phyloP scores from a whole-genome alignment of 768 basidiomycete species.

The Dendrothele bispora region DNA sequence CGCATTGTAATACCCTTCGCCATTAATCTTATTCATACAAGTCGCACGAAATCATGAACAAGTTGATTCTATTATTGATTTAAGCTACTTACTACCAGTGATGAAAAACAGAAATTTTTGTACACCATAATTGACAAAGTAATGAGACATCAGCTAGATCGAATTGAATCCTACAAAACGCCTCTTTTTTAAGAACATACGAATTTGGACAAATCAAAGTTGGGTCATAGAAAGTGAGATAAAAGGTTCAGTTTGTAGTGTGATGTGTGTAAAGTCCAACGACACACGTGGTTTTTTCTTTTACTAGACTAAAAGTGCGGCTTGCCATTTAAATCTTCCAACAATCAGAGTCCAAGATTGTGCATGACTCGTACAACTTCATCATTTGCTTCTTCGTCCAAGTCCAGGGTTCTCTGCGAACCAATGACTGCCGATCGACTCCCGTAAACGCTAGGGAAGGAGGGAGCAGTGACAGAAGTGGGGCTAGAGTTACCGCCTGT shows the following conservation, averaged over 20 bases:
- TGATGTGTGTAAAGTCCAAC: no score
- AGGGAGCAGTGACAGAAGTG: constrained; percentile 74
- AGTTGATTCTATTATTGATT: constrained; percentile 3
- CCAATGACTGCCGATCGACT: constrained; percentile 44
- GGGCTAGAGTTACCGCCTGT: constrained; percentile 80
- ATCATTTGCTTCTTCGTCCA: constrained; percentile 50
- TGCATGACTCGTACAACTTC: constrained; percentile 80
- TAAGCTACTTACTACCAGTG: constrained; percentile 2
- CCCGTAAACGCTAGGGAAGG: constrained; percentile 84
- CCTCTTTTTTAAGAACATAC: no score
- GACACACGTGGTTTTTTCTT: no score
- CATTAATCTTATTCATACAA: background rate
- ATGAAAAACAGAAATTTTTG: constrained; percentile 1
- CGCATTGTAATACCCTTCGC: constrained; percentile 33
- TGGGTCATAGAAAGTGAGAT: no score
- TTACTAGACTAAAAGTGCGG: no score
- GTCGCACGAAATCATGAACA: background rate
- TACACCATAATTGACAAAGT: constrained; percentile 7
- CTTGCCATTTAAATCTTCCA: constrained; percentile 12
- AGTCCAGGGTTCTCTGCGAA: constrained; percentile 37
- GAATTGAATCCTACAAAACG: constrained; percentile 3
- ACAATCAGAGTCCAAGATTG: constrained; percentile 61
- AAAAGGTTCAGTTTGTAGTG: no score
- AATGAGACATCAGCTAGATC: constrained; percentile 4
- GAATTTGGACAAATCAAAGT: no score